Percentiles rank a stretch among this genome's conserved stretches.
These are phyloP conservation scores for Notholithocarpus densiflorus DNA, from an alignment of 306 rosid species.

Conservation along the genomic window DNA sequence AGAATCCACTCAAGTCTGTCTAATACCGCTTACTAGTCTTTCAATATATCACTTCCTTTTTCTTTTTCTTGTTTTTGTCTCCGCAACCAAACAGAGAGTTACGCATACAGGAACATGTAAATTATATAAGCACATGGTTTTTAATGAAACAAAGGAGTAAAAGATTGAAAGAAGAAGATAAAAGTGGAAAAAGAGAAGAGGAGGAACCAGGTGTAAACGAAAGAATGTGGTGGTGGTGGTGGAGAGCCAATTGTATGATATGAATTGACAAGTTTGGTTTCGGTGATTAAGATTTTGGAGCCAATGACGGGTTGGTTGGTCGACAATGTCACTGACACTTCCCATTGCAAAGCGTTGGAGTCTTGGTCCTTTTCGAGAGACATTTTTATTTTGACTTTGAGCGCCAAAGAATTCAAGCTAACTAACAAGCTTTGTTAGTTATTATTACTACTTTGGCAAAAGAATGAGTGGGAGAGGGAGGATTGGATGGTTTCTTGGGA, in stretches of 20 bases:
- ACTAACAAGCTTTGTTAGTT: no score
- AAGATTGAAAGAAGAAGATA: not conserved
- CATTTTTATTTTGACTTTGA: not conserved
- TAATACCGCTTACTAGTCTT: not conserved
- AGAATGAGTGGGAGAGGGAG: not conserved
- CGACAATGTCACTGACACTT: not conserved
- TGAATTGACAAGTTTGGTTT: not conserved
- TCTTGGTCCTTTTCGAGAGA: not conserved
- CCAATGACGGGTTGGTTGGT: slow-evolving; percentile 18
- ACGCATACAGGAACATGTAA: not conserved
- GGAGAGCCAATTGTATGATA: no score
- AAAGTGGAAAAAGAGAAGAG: not conserved
- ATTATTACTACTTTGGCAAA: no score
- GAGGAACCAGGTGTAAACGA: slow-evolving; percentile 20
- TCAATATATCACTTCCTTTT: not conserved
- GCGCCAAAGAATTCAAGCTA: not conserved
- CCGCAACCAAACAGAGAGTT: not conserved
- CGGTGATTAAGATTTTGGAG: not conserved
- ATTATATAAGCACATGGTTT: not conserved
- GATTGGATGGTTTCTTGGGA: no score
- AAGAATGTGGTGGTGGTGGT: not conserved
- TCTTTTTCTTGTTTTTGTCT: not conserved
- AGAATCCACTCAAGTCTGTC: not conserved
- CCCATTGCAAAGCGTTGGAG: not conserved
- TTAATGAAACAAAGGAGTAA: not conserved